Conservation (phyloP, 352 stramenopile genomes). For the Blastocystis sp. region DNA sequence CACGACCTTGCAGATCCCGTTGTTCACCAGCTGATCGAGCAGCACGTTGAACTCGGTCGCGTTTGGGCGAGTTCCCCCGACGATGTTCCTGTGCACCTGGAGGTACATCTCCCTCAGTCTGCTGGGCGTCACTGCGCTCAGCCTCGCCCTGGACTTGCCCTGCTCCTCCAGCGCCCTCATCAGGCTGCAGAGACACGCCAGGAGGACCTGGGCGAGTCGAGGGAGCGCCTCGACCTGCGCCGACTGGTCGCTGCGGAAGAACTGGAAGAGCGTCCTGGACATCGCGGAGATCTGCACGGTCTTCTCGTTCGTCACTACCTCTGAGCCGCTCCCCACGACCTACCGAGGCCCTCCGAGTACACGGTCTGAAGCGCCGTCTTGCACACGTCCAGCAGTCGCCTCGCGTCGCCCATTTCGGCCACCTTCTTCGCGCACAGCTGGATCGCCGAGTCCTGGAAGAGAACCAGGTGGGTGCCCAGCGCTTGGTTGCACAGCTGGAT, state of each 20-base stretch:
- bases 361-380: background rate
- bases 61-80: background rate
- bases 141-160: background rate
- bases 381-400: conserved; percentile 32
- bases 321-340: background rate
- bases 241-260: background rate
- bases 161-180: background rate
- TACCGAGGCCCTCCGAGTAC: background rate
- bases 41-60: background rate
- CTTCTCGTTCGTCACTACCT: background rate
- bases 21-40: conserved; percentile 6
- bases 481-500: background rate
- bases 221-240: background rate
- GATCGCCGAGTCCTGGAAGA: background rate
- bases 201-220: background rate
- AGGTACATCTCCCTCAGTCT: background rate
- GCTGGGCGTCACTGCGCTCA: background rate
- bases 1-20: conserved; percentile 27
- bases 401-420: conserved; percentile 27
- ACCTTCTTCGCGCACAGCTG: conserved; percentile 10
- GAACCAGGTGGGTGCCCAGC: background rate
- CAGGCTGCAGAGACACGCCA: conserved; percentile 42
- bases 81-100: conserved; percentile 20
- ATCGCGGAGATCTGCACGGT: background rate
- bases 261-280: conserved; percentile 6